phyloP scores from a whole-genome alignment of 2,329 filamentous ascomycete genomes.

The Pestalotiopsis sp. region DNA sequence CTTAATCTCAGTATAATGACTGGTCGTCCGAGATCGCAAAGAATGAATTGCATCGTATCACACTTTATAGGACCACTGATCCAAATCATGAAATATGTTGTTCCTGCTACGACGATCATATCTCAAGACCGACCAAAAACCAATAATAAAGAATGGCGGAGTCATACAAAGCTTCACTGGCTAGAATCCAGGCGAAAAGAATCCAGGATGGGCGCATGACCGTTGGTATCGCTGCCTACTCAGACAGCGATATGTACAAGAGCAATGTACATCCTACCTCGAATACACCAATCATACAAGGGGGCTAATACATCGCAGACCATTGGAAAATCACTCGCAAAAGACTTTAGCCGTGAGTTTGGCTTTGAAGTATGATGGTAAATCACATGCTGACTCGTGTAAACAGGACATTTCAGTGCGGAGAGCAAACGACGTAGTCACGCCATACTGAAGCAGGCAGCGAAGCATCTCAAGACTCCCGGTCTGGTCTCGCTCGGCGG shows the following conservation, averaged over 20 bases:
- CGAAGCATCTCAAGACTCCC: constrained; percentile 76
- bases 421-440: constrained; percentile 65
- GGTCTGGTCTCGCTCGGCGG: constrained; percentile 91
- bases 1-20: not conserved
- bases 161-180: not conserved
- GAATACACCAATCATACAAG: constrained; percentile 31
- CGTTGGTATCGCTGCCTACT: constrained; percentile 75
- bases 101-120: not conserved
- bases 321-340: constrained; percentile 66
- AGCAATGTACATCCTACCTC: constrained; percentile 56
- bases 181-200: constrained; percentile 63
- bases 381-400: not conserved
- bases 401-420: constrained; percentile 57
- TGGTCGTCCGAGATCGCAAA: not conserved
- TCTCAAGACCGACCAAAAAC: not conserved
- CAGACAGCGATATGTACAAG: constrained; percentile 84
- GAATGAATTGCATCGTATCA: not conserved
- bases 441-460: constrained; percentile 82
- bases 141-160: not conserved
- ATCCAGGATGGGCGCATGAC: constrained; percentile 71
- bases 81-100: not conserved
- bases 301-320: constrained; percentile 18
- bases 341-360: constrained; percentile 84
- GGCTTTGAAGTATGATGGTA: constrained; percentile 40
- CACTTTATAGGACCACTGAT: not conserved